Evolutionary conservation across 2,329 filamentous ascomycete genomes (phyloP).

Genomic region (Westerdykella sp.): DNA sequence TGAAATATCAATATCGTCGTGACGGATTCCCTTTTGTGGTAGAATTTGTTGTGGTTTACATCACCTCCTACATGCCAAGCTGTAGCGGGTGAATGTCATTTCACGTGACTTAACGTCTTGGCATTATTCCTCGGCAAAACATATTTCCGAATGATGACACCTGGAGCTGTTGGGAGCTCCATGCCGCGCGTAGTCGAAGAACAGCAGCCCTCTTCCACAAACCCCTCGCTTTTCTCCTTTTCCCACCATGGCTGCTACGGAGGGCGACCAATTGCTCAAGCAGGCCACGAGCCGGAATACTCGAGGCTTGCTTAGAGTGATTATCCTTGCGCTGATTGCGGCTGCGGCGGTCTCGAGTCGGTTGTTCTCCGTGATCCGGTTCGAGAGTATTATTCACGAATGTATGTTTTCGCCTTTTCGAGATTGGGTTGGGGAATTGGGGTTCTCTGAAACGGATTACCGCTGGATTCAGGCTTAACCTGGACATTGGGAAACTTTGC

Average conservation of each 20-base stretch:
- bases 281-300: conserved; percentile 75
- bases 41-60: no score
- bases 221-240: background rate
- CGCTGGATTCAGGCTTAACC: background rate
- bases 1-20: no score
- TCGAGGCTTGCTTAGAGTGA: conserved; percentile 75
- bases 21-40: no score
- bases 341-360: conserved; percentile 86
- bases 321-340: conserved; percentile 88
- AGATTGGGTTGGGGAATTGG: background rate
- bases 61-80: no score
- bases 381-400: conserved; percentile 99
- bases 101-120: background rate
- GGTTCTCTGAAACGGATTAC: background rate
- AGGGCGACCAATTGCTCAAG: conserved; percentile 55
- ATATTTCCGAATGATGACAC: conserved; percentile 18
- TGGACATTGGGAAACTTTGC: conserved; percentile 14
- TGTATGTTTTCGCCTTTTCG: conserved; percentile 56
- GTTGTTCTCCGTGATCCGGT: conserved; percentile 97
- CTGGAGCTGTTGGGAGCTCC: conserved; percentile 25
- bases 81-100: background rate
- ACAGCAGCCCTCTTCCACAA: conserved; percentile 17
- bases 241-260: conserved; percentile 34
- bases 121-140: conserved; percentile 2
- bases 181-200: conserved; percentile 27